phyloP scores from a whole-genome alignment of 129 eudicot genomes.

The Escallonia rubra region DNA sequence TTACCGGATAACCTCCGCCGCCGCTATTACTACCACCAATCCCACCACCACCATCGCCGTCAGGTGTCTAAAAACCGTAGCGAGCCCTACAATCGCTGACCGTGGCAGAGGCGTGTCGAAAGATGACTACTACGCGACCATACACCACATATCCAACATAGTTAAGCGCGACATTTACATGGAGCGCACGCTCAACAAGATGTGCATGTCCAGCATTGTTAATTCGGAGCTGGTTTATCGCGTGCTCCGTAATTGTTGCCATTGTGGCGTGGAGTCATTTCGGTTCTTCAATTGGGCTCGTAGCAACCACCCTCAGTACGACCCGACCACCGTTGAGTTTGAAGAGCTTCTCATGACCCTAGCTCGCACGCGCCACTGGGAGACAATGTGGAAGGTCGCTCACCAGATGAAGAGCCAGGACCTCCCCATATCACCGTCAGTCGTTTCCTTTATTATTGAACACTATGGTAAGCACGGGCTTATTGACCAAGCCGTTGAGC shows the following conservation, averaged over 20 bases:
- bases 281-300: constrained; percentile 95
- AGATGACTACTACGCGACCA: constrained; percentile 87
- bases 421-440: constrained; percentile 51
- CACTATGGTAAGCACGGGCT: constrained; percentile 82
- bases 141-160: constrained; percentile 89
- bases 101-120: constrained; percentile 41
- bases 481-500: constrained; percentile 80
- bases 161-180: constrained; percentile 81
- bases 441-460: constrained; percentile 66
- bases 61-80: constrained; percentile 30
- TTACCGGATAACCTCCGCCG: constrained; percentile 8
- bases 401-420: constrained; percentile 52
- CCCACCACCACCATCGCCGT: constrained; percentile 1
- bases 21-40: background rate
- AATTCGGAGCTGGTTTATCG: constrained; percentile 88
- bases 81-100: constrained; percentile 4
- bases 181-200: constrained; percentile 84
- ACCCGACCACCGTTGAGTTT: constrained; percentile 78
- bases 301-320: constrained; percentile 63
- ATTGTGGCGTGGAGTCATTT: constrained; percentile 60
- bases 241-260: constrained; percentile 69
- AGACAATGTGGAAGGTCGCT: constrained; percentile 97
- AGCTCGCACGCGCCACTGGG: constrained; percentile 70
- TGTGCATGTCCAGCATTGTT: constrained; percentile 54
- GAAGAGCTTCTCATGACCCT: constrained; percentile 82